A percentile compares a stretch with the other conserved stretches of the same genome.
Evolutionary conservation across 225 moss, liverwort and hornwort genomes (phyloP).

Genomic region (Anthoceros angustus): DNA sequence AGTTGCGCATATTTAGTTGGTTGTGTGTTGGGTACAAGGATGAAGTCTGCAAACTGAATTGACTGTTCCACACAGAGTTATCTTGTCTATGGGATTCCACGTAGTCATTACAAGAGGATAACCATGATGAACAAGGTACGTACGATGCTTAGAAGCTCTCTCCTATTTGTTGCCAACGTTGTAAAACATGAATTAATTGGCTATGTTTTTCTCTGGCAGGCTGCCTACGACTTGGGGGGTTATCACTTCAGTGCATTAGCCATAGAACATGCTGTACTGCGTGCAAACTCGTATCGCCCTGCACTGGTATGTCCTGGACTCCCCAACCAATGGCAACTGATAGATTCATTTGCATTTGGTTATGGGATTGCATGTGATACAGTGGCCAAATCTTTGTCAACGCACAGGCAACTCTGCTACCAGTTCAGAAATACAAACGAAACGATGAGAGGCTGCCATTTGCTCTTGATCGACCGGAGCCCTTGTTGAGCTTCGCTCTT

Average conservation of each 20-base stretch:
- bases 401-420: constrained; percentile 72
- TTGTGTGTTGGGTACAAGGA: constrained; percentile 1
- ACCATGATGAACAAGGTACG: constrained; percentile 66
- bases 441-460: constrained; percentile 39
- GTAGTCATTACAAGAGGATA: constrained; percentile 61
- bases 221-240: constrained; percentile 60
- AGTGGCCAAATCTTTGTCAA: constrained; percentile 19
- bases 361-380: neutral
- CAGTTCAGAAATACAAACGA: constrained; percentile 58
- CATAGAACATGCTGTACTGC: constrained; percentile 77
- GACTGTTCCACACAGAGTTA: constrained; percentile 27
- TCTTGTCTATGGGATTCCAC: constrained; percentile 57
- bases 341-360: neutral
- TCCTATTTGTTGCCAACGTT: neutral
- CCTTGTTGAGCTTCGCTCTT: constrained; percentile 86
- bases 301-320: constrained; percentile 36
- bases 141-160: neutral
- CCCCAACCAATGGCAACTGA: too few species aligned
- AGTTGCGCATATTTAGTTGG: too few species aligned
- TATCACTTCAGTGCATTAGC: constrained; percentile 55
- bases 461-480: constrained; percentile 64
- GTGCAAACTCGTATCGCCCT: constrained; percentile 67
- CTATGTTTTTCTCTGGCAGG: constrained; percentile 26
- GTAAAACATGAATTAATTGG: neutral
- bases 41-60: neutral